A percentile compares a stretch with the other conserved stretches of the same genome.
These are phyloP conservation scores for Keithomyces neogunnii DNA, from an alignment of 2,329 filamentous ascomycete genomes.

Conservation along the genomic window DNA sequence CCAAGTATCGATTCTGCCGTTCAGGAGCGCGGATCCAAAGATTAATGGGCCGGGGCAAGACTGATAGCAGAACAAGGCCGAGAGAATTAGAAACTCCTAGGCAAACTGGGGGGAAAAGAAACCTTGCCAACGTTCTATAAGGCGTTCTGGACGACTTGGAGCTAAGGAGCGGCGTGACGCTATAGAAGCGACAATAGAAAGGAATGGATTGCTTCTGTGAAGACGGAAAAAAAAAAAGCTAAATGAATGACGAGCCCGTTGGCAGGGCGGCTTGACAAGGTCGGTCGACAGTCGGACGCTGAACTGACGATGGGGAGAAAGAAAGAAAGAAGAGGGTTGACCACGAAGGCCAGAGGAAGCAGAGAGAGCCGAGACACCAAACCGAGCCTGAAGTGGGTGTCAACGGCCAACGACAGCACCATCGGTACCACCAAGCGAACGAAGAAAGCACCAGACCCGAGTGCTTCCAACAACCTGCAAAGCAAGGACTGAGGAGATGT, in stretches of 20 bases:
- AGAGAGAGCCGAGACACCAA: slow-evolving; percentile 9
- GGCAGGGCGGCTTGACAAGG: slow-evolving; percentile 34
- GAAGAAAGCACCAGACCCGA: not conserved
- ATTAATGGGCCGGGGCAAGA: not conserved
- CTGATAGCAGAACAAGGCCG: not conserved
- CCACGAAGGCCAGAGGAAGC: slow-evolving; percentile 14
- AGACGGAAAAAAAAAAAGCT: slow-evolving; percentile 13
- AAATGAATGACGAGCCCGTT: slow-evolving; percentile 52
- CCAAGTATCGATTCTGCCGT: not conserved
- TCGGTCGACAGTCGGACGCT: slow-evolving; percentile 26
- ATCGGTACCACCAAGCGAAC: not conserved
- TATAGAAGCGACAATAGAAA: slow-evolving; percentile 17
- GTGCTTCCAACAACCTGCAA: too few relatives aligned
- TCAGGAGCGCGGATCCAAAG: not conserved
- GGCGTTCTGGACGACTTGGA: not conserved
- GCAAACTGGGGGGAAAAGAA: not conserved
- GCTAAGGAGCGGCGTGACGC: slow-evolving; percentile 4
- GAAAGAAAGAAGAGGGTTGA: slow-evolving; percentile 16
- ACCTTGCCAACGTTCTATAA: not conserved
- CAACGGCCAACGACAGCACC: not conserved
- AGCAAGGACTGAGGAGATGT: not conserved
- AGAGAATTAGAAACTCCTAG: not conserved
- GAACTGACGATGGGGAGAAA: slow-evolving; percentile 24
- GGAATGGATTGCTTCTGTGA: slow-evolving; percentile 27
- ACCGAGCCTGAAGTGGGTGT: not conserved